Evolutionary conservation across 306 rosid genomes (phyloP).

Genomic region (barrel medic (Medicago truncatula)): DNA sequence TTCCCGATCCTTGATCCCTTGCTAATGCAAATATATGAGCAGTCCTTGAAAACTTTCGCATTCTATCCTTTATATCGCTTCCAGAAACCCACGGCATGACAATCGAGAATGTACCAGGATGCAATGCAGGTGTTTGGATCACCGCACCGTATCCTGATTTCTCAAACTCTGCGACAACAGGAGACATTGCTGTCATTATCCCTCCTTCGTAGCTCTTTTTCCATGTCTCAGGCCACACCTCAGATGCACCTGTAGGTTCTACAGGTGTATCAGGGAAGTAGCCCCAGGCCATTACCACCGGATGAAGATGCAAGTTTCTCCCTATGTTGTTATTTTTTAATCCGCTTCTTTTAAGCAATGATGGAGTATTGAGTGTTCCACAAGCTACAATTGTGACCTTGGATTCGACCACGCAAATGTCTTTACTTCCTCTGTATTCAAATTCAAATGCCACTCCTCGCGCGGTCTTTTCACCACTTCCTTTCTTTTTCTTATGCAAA

Average conservation of each 20-base stretch:
- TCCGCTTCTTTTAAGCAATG: conserved; percentile 67
- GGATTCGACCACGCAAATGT: conserved; percentile 72
- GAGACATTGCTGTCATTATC: conserved; percentile 89
- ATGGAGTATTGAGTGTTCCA: conserved; percentile 80
- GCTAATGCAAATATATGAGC: conserved; percentile 83
- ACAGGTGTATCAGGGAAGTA: conserved; percentile 64
- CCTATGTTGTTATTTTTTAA: conserved; percentile 73
- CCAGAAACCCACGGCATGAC: conserved; percentile 89
- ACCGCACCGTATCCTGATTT: conserved; percentile 73
- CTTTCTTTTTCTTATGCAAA: conserved; percentile 52
- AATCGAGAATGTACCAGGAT: conserved; percentile 82
- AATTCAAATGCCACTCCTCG: conserved; percentile 63
- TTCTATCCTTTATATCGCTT: conserved; percentile 58
- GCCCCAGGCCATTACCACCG: conserved; percentile 91
- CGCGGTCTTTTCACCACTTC: conserved; percentile 52
- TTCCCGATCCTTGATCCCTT: conserved; percentile 81
- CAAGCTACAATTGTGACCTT: conserved; percentile 82
- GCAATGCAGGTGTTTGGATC: conserved; percentile 88
- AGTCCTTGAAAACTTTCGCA: conserved; percentile 71
- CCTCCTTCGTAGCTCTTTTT: conserved; percentile 91
- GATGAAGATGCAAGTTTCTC: conserved; percentile 80
- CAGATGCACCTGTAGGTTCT: background rate
- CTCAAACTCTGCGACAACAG: conserved; percentile 60
- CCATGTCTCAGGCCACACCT: conserved; percentile 60
- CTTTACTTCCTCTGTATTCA: conserved; percentile 52